These are phyloP conservation scores for Thymus quinquecostatus DNA, from an alignment of 257 asterid species.

Conservation along the genomic window DNA sequence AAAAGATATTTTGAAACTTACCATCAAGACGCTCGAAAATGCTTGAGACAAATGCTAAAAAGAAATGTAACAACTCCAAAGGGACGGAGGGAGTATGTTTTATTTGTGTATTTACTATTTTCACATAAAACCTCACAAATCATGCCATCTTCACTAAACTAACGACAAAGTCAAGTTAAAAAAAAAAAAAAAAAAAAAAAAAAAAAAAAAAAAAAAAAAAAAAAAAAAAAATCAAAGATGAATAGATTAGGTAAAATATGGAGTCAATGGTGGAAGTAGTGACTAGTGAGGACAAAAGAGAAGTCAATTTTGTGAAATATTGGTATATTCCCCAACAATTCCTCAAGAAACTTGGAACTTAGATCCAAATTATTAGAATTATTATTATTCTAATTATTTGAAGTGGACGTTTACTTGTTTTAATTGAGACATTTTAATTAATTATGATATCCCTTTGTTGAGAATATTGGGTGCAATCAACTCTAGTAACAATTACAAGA, in stretches of 20 bases:
- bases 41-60: too few species aligned
- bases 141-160: conserved; percentile 26
- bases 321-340: conserved; percentile 35
- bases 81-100: too few species aligned
- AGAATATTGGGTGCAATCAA: conserved; percentile 12
- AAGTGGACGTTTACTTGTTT: conserved; percentile 12
- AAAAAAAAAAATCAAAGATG: background rate
- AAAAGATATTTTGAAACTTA: too few species aligned
- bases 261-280: conserved; percentile 26
- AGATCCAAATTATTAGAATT: conserved; percentile 26
- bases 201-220: too few species aligned
- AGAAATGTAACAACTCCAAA: too few species aligned
- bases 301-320: conserved; percentile 34
- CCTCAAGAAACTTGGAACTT: conserved; percentile 18
- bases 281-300: conserved; percentile 19
- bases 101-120: too few species aligned
- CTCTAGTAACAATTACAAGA: background rate
- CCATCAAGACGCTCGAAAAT: too few species aligned
- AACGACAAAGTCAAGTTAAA: conserved; percentile 22
- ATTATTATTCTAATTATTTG: conserved; percentile 7
- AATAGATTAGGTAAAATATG: conserved; percentile 6
- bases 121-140: conserved; percentile 1
- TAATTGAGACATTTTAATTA: background rate
- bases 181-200: too few species aligned
- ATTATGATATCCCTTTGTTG: background rate